Percentiles rank a stretch among this genome's conserved stretches.
Evolutionary conservation across 1,139 yeast genomes (phyloP).

Genomic region (Diutina scorzettiae): DNA sequence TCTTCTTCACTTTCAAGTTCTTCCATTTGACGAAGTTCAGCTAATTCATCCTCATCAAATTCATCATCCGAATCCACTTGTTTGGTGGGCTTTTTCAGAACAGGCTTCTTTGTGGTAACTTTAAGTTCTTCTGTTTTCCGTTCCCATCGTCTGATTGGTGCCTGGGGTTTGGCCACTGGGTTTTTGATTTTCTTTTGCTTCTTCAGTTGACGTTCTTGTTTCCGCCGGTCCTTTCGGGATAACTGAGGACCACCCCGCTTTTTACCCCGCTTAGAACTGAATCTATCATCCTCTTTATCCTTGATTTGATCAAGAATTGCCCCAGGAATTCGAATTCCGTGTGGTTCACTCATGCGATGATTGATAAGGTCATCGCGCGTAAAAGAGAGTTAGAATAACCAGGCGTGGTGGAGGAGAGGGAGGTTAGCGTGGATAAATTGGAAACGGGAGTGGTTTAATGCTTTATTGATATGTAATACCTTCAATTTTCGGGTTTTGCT

Average conservation of each 20-base stretch:
- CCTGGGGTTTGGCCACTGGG: constrained; percentile 2
- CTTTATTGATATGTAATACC: no score
- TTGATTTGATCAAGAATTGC: constrained; percentile 52
- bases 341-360: constrained; percentile 13
- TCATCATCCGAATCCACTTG: constrained; percentile 13
- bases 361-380: no score
- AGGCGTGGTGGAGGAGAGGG: no score
- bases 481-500: no score
- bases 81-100: not conserved
- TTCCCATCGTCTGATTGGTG: not conserved
- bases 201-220: constrained; percentile 40
- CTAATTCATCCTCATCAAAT: constrained; percentile 1
- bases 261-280: constrained; percentile 16
- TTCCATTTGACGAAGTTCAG: constrained; percentile 1
- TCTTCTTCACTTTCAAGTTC: constrained; percentile 4
- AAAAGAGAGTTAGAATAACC: no score
- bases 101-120: not conserved
- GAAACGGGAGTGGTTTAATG: no score
- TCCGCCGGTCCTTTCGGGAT: constrained; percentile 46
- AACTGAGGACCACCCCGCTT: constrained; percentile 16
- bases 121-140: constrained; percentile 6
- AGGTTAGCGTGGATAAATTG: no score
- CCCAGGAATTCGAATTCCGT: constrained; percentile 50
- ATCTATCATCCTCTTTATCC: constrained; percentile 21
- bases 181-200: constrained; percentile 24